Base-by-base conservation (phyloP, 2,329 filamentous ascomycete genomes). In the Uncinocarpus reesii region DNA sequence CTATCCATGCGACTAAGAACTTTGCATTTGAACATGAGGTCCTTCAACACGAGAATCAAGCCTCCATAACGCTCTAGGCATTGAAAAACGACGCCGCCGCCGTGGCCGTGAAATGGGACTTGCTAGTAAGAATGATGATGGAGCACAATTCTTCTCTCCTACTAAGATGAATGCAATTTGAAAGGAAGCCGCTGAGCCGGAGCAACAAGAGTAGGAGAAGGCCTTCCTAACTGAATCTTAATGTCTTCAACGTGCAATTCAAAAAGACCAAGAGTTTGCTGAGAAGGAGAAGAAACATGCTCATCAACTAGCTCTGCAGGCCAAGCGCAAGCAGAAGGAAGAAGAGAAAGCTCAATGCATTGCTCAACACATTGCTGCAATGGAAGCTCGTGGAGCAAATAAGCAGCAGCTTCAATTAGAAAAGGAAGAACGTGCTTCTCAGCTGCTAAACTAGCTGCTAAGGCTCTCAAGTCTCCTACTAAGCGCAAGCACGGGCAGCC, bases 11-110 rank as follows among this genome's bases (percentile, higher is more conserved):
- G 13, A 23, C 4, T 1, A 11, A 48, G n/a, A 38, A 20, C 7
- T 37, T 48, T 40, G 28, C 29, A 21, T 10, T 42, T 41, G 26
- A 47, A 7, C 37, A 4, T 40, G 36, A 41, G 18, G 21, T 47
- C 23, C 45, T 37, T 18, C 20, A 21, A 47, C 31, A 15, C 2
- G 26, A 21, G 8, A 40, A 28, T 36, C 31, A 1, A 28, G 29
- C 29, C 5, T 8, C 15, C 29, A n/a, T 15, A 2, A 4, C 1
- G 10, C 45, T 31, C 15, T 47, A 20, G 24, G n/a, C 21, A 11
- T 23, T 8, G 16, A 47, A 32, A 23, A 40, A 41, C n/a, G n/a
- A 31, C 4, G 20, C 11, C 4, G 24, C 6, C 40, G 29, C n/a
- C 26, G 24, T 24, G 36, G 24, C 18, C 40, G 38, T 13, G 24